These are phyloP conservation scores for Macrolepiota dolichaula DNA, from an alignment of 768 basidiomycete genomes.

Conservation along the genomic window DNA sequence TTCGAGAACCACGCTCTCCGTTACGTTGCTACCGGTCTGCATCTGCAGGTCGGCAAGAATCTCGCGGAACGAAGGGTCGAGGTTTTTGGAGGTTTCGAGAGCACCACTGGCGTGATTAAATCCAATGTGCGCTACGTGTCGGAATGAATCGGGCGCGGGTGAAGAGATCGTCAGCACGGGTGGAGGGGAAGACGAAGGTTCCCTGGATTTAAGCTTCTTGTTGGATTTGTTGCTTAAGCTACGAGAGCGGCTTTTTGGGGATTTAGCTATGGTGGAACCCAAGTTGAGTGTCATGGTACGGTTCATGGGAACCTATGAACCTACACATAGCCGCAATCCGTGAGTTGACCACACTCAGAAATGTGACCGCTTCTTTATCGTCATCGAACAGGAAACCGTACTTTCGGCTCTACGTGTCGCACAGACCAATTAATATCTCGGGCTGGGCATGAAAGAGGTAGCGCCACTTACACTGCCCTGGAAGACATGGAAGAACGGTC, in stretches of 20 bases:
- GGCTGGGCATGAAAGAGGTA: neutral
- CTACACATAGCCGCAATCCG: constrained; percentile 16
- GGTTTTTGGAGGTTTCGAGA: constrained; percentile 50
- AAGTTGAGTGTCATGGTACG: constrained; percentile 15
- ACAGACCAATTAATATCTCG: constrained; percentile 48
- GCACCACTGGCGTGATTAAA: constrained; percentile 41
- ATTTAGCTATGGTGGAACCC: constrained; percentile 8
- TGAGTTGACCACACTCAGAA: constrained; percentile 35
- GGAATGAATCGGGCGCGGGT: constrained; percentile 59
- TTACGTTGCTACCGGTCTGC: constrained; percentile 24
- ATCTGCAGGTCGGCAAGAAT: constrained; percentile 31
- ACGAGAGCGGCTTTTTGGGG: constrained; percentile 16
- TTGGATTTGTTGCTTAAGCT: constrained; percentile 31
- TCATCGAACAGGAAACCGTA: constrained; percentile 51
- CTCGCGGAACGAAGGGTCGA: constrained; percentile 51
- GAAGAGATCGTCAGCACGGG: constrained; percentile 46
- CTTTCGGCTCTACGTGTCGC: constrained; percentile 37
- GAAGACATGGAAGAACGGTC: constrained; percentile 91
- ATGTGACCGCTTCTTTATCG: constrained; percentile 42
- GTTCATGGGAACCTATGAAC: constrained; percentile 11
- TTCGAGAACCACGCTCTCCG: constrained; percentile 22
- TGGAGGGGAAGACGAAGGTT: constrained; percentile 19
- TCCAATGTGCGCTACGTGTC: constrained; percentile 65
- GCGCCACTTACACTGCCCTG: constrained; percentile 67
- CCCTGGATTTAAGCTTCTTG: neutral